A percentile compares a stretch with the other conserved stretches of the same genome.
Evolutionary conservation across 2,329 filamentous ascomycete genomes (phyloP).

Genomic region (Penicillium paneum): DNA sequence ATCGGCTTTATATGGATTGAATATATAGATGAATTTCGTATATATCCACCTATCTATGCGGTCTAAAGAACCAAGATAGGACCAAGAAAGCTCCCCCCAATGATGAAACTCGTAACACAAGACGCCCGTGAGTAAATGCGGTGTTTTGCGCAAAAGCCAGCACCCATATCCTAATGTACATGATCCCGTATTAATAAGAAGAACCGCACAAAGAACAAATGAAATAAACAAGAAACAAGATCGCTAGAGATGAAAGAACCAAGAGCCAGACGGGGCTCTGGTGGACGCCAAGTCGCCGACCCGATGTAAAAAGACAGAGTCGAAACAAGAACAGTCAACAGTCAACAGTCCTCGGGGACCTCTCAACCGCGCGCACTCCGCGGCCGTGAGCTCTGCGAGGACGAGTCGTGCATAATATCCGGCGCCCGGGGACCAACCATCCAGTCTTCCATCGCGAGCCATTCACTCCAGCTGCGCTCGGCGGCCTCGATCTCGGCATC

Average conservation of each 20-base stretch:
- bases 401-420: conserved; percentile 41
- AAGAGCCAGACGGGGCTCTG: conserved; percentile 3
- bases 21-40: background rate
- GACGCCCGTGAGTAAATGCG: background rate
- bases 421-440: conserved; percentile 85
- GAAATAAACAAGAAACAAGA: conserved; percentile 11
- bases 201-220: conserved; percentile 2
- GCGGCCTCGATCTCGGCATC: conserved; percentile 78
- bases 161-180: background rate
- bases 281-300: conserved; percentile 14
- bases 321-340: background rate
- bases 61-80: background rate
- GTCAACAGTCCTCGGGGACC: background rate
- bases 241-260: conserved; percentile 16
- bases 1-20: background rate
- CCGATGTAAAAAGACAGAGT: conserved; percentile 1
- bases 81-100: background rate
- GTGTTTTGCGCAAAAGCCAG: background rate
- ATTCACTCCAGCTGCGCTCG: conserved; percentile 86
- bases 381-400: conserved; percentile 35
- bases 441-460: conserved; percentile 97
- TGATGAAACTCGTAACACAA: background rate
- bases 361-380: conserved; percentile 30
- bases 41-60: background rate
- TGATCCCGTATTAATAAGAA: conserved; percentile 10